Conservation (phyloP, 345 rosid genomes). For the Corchorus capsularis region DNA sequence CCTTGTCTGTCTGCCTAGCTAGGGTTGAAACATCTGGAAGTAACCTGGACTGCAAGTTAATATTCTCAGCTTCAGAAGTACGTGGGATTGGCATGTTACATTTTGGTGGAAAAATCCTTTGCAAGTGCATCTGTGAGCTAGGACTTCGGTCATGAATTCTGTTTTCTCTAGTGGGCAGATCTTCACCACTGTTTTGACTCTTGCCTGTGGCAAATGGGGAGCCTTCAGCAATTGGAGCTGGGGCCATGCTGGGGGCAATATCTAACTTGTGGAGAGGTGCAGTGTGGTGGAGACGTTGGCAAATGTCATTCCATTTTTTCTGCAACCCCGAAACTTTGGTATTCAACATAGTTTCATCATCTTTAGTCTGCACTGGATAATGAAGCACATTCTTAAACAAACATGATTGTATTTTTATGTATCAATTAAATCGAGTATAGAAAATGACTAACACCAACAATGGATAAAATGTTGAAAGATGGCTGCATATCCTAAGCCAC, state of each 20-base stretch:
- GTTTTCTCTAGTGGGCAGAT: constrained; percentile 18
- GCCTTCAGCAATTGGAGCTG: constrained; percentile 28
- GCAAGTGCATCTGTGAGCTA: constrained; percentile 15
- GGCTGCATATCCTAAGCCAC: neutral
- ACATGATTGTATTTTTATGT: neutral
- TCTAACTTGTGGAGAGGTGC: constrained; percentile 39
- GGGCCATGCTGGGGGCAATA: constrained; percentile 32
- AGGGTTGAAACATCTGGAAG: constrained; percentile 25
- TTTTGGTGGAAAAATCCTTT: constrained; percentile 7
- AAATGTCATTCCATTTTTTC: constrained; percentile 62
- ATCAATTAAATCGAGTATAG: constrained; percentile 12
- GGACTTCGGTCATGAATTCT: constrained; percentile 21
- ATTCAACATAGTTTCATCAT: constrained; percentile 41
- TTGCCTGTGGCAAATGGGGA: constrained; percentile 12
- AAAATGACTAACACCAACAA: neutral
- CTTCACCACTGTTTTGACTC: constrained; percentile 24
- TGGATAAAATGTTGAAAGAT: neutral
- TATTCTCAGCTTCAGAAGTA: constrained; percentile 27
- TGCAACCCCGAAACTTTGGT: constrained; percentile 39
- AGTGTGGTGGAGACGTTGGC: constrained; percentile 53
- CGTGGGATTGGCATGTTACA: constrained; percentile 8
- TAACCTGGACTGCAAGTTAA: constrained; percentile 28
- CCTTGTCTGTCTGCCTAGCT: constrained; percentile 29
- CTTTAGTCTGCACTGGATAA: constrained; percentile 64
- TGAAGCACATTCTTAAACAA: constrained; percentile 43